These are phyloP conservation scores for Hanseniaspora lindneri DNA, from an alignment of 805 yeast species.

Conservation along the genomic window DNA sequence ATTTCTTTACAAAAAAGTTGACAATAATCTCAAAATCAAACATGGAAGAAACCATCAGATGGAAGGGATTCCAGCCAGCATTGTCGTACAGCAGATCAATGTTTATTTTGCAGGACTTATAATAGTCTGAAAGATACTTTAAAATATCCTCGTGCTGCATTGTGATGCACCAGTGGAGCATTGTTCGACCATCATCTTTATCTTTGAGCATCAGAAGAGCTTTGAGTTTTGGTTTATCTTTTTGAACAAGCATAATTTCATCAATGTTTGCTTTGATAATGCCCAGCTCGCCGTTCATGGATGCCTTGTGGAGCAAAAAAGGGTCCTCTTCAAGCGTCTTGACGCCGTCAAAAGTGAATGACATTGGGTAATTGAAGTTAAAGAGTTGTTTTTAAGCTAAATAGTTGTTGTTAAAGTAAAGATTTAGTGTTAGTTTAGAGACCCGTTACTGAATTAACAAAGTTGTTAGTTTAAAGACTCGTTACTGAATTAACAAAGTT, in stretches of 20 bases:
- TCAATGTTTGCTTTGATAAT: conserved; percentile 41
- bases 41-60: conserved; percentile 52
- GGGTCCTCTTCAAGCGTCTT: conserved; percentile 5
- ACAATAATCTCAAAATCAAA: conserved; percentile 50
- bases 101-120: conserved; percentile 34
- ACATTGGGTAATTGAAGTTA: background rate
- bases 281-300: conserved; percentile 45
- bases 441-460: too few species aligned
- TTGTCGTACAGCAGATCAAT: conserved; percentile 59
- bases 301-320: conserved; percentile 46
- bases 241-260: conserved; percentile 21
- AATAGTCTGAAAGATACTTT: conserved; percentile 30
- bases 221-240: background rate
- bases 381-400: background rate
- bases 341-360: background rate
- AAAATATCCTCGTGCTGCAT: conserved; percentile 44
- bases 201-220: conserved; percentile 34
- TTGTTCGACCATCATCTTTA: conserved; percentile 56
- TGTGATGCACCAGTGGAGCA: conserved; percentile 84
- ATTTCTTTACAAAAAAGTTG: conserved; percentile 40
- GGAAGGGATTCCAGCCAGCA: conserved; percentile 82
- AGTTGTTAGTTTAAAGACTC: too few species aligned
- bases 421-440: too few species aligned
- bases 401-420: too few species aligned
- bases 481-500: too few species aligned